These are phyloP conservation scores for Acacia concinna DNA, from an alignment of 331 rosid species.

Conservation along the genomic window DNA sequence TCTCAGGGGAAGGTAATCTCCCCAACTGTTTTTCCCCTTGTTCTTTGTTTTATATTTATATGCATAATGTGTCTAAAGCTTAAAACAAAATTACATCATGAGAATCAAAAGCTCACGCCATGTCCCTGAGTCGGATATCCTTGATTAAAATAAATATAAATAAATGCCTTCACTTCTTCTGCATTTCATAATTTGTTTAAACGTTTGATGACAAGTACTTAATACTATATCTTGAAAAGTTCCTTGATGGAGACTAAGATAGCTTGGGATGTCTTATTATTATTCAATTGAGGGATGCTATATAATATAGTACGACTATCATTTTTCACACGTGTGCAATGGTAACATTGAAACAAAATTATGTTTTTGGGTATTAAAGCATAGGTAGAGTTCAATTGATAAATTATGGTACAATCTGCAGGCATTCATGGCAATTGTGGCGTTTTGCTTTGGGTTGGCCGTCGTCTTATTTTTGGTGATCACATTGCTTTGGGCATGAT, in stretches of 20 bases:
- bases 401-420: constrained; percentile 30
- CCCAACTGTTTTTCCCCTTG: background rate
- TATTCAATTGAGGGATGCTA: background rate
- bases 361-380: background rate
- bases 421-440: constrained; percentile 77
- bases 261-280: background rate
- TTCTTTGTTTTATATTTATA: too few relatives aligned
- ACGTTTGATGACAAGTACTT: background rate
- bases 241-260: background rate
- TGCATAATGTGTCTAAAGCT: background rate
- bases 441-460: constrained; percentile 70
- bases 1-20: constrained; percentile 69
- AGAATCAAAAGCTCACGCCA: background rate
- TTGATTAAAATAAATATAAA: background rate
- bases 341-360: background rate
- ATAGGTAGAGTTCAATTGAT: background rate
- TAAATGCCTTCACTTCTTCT: background rate
- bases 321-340: background rate
- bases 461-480: constrained; percentile 59
- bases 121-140: background rate
- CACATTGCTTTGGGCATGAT: constrained; percentile 83
- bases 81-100: background rate
- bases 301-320: background rate
- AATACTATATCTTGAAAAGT: background rate
- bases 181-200: background rate